Evolutionary conservation across 1,284 basidiomycete genomes (phyloP), one percentile per base, ranked within the genome.

Genomic region (Ceratobasidium sp.): DNA sequence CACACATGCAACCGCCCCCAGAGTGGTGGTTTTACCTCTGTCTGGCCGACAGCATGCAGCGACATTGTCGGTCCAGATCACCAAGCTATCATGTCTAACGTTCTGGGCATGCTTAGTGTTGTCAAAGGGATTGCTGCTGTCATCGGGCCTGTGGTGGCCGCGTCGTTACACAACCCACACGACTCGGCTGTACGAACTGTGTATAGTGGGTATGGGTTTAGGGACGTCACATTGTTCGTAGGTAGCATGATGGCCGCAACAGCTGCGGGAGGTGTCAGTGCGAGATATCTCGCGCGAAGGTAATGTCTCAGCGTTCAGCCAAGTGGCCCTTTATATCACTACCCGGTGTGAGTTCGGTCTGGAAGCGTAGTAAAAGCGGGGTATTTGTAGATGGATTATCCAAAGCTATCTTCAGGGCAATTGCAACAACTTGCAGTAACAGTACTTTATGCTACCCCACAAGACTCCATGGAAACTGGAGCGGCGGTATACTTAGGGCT

Each of bases 181-280:
- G 58, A 78, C 7, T 49, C 60, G 13, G 64, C 64, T 5, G 58
- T 58, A 51, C 56, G 26, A 23, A 40, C 26, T 15, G 51, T 12
- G 44, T 78, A 70, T 70, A 63, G 67, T 26, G 69, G 67, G 23
- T 70, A 79, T 61, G 78, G 78, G 10, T 79, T 79, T 40, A 75
- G 44, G 18, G 67, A 60, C 40, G 53, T 79, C 12, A 76, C 78
- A n/a, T 23, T 79, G 39, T 79, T 79, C 66, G 79, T 77, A 12
- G 79, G 79, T 10, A 64, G 76, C 23, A 68, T 77, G 76, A 79
- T 79, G 79, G 76, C 63, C 6, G 79, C 68, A 12, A 77, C 79
- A n/a, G 61, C 79, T 10, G 42, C 64, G 3, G 69, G 63, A 9
- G 71, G 79, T 33, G 33, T 33, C 2, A 33, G 33, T 33, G 33